phyloP scores from a whole-genome alignment of 78 protist genomes.

The Dictyostelium discoideum region dicty_2.7 NC_007090.3:4089501-4090000 shows the following conservation, averaged over 20 bases:
- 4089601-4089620: conserved; percentile 61
- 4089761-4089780: conserved; percentile 92
- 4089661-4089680: conserved; percentile 86
- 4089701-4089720: conserved; percentile 58
- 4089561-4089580: conserved; percentile 78
- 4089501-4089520: conserved; percentile 92
- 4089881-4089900: conserved; percentile 94
- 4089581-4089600: conserved; percentile 81
- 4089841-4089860: conserved; percentile 96
- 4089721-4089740: conserved; percentile 73
- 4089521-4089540: conserved; percentile 90
- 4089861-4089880: conserved; percentile 91
- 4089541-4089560: conserved; percentile 79
- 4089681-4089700: conserved; percentile 76
- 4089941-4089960: conserved; percentile 86
- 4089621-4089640: conserved; percentile 71
- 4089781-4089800: conserved; percentile 86
- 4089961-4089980: conserved; percentile 75
- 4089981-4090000: conserved; percentile 95
- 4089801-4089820: conserved; percentile 89
- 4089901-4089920: conserved; percentile 95
- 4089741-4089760: conserved; percentile 90
- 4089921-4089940: conserved; percentile 92
- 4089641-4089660: conserved; percentile 89
- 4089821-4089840: conserved; percentile 95